Evolutionary conservation across 305 asterid species (phyloP), one percentile per base, ranked within the genome.

Genomic region (Rubia peregrina): DNA sequence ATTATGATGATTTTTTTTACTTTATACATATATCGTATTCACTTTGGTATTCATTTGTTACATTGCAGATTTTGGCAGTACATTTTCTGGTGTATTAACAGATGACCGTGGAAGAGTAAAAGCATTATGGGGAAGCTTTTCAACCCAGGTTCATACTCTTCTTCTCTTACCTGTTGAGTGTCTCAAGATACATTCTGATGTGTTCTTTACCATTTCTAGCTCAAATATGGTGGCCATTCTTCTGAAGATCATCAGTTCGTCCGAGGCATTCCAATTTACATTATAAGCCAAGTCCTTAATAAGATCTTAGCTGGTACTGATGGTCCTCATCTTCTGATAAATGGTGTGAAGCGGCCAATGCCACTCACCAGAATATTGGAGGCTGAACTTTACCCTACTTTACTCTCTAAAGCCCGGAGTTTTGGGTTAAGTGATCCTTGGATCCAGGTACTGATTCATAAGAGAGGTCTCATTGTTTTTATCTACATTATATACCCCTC

Each of bases 391-490:
- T 91, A 91, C 79, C 99, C 99, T 60, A 90, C 97, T 44, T 80
- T 95, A 80, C 99, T 95, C 71, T 95, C 99, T 78, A 91, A 95
- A 85, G 99, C 99, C 79, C 95, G 99, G 74, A 95, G 98, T 83
- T 95, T 90, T 80, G 99, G 99, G 76, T 85, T 95, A 43, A 88
- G 86, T 49, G 98, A 92, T 84, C 73, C 84, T 76, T 95, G 99
- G 99, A 87, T 95, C 84, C 94, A 91, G 92, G 99, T 89, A 81
- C 66, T 51, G 60, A 56, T 72, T 75, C 60, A 60, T 71, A 38
- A 63, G 76, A 57, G 59, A 64, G 43, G 62, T 17, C 70, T 17
- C 56, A 69, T 77, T 61, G 13, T 63, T 33, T 57, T 71, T 68
- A 21, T 8, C 9, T 38, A 40, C 71, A 70, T 74, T 67, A 4